Conservation (phyloP, 225 moss, liverwort and hornwort species). For the Sphagnum tenellum region DNA sequence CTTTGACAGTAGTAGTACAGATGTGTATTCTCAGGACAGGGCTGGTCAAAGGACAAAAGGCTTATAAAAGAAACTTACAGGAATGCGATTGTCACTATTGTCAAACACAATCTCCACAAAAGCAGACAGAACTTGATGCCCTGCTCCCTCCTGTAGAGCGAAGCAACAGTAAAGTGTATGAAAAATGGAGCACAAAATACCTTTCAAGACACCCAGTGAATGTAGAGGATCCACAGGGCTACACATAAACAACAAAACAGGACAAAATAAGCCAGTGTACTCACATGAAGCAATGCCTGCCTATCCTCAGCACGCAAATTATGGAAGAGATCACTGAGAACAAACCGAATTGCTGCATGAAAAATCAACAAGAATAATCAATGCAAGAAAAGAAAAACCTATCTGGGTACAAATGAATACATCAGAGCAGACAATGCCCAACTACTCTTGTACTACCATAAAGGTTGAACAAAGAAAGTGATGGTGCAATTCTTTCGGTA, state of each 20-base stretch:
- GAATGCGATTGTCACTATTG: slow-evolving; percentile 93
- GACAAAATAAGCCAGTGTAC: slow-evolving; percentile 11
- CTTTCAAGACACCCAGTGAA: not conserved
- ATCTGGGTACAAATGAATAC: no score
- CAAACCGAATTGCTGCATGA: slow-evolving; percentile 75
- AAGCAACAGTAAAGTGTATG: not conserved
- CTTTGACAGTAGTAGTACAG: no score
- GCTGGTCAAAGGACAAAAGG: no score
- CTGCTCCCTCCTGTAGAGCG: slow-evolving; percentile 69
- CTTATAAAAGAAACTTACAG: slow-evolving; percentile 30
- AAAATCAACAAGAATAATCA: slow-evolving; percentile 1
- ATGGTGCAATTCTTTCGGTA: no score
- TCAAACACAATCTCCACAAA: slow-evolving; percentile 98
- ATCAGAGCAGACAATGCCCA: no score
- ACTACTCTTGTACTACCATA: no score
- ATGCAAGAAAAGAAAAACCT: no score
- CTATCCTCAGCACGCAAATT: slow-evolving; percentile 89
- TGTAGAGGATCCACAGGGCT: not conserved
- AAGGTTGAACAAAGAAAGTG: no score
- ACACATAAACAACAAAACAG: not conserved
- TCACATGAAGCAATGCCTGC: slow-evolving; percentile 84
- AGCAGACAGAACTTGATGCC: slow-evolving; percentile 90
- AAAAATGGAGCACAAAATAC: not conserved
- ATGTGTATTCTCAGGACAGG: no score
- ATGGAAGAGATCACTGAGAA: slow-evolving; percentile 91